These are phyloP conservation scores for Neostapfia colusana DNA, from an alignment of 176 grass and related monocot species.

Conservation along the genomic window DNA sequence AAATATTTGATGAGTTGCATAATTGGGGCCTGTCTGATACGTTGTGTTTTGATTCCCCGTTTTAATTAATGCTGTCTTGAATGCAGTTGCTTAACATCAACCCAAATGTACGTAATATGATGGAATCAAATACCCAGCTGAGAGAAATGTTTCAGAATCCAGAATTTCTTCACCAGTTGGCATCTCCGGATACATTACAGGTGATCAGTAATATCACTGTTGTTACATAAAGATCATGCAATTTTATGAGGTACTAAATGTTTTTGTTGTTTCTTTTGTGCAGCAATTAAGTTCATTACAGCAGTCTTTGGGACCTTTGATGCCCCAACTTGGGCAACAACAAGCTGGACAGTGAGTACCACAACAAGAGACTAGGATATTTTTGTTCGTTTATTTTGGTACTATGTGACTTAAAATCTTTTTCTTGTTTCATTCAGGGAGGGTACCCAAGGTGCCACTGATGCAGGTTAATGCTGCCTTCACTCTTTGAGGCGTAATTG, in stretches of 20 bases:
- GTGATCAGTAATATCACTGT: slow-evolving; percentile 36
- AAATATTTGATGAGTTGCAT: slow-evolving; percentile 12
- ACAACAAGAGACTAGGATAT: neutral
- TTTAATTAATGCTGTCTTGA: neutral
- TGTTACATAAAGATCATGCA: slow-evolving; percentile 15
- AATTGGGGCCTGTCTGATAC: slow-evolving; percentile 5
- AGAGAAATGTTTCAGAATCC: slow-evolving; percentile 95
- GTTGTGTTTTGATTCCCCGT: slow-evolving; percentile 3
- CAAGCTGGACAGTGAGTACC: slow-evolving; percentile 69
- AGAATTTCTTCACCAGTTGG: slow-evolving; percentile 86
- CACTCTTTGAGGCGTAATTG: neutral
- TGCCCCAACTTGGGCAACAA: slow-evolving; percentile 64
- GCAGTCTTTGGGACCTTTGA: slow-evolving; percentile 50
- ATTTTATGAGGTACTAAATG: slow-evolving; percentile 29
- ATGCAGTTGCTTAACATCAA: slow-evolving; percentile 76
- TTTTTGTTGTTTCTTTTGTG: slow-evolving; percentile 12
- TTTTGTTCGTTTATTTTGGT: slow-evolving; percentile 1
- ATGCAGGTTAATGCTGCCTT: slow-evolving; percentile 51
- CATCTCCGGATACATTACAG: slow-evolving; percentile 89
- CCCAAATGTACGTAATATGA: slow-evolving; percentile 67
- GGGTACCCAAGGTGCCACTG: slow-evolving; percentile 46
- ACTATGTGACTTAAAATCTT: neutral
- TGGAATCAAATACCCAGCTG: slow-evolving; percentile 80
- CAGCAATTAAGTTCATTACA: slow-evolving; percentile 90
- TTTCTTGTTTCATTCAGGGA: slow-evolving; percentile 56